Evolutionary conservation across 805 yeast species (phyloP), one percentile per base, ranked within the genome.

Genomic region (Helenozyma baotianmanensis): DNA sequence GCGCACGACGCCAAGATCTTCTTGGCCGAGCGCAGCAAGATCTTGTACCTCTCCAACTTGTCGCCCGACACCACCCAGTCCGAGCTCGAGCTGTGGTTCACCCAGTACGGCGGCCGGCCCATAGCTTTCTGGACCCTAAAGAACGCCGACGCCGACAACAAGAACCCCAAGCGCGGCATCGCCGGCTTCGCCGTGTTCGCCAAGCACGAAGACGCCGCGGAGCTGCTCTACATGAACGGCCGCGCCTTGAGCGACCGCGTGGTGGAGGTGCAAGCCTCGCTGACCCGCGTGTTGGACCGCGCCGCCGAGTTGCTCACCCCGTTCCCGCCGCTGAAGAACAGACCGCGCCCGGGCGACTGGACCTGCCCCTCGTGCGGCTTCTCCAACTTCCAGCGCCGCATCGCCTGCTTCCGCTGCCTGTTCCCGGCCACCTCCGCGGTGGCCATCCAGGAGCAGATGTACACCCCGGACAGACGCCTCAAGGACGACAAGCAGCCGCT

Each of bases 281-380:
- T 92, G 25, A 72, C 80, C 3, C 63, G 72, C 25, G 84, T 89
- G 3, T 65, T 89, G 29, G 96, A 86, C 44, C 73, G 78, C 40
- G 95, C 96, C 1, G 82, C 78, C 45, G 95, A 83, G 24, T 73
- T 89, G 26, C 64, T 89, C 39, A 72, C 85, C 0, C 87, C 94
- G 3, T 89, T 89, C 61, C 95, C 96, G 11, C 78, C 82, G 19
- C 82, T 86, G 45, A 75, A 76, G 40, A 88, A 89, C 58, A 72
- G 92, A 48, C 95, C 96, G 14, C 71, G 97, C 52, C 97, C 97
- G 0, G 97, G 97, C 14, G 97, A 89, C 56, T 89, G 97, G 97
- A 85, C 84, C n/a, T 89, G 97, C 58, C 95, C 96, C 16, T 80
- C 89, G 6, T 89, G 97, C 68, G 96, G 96, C 1, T 89, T 89